Conservation (phyloP, 179 eudicot genomes). For the Spergularia azorica region DNA sequence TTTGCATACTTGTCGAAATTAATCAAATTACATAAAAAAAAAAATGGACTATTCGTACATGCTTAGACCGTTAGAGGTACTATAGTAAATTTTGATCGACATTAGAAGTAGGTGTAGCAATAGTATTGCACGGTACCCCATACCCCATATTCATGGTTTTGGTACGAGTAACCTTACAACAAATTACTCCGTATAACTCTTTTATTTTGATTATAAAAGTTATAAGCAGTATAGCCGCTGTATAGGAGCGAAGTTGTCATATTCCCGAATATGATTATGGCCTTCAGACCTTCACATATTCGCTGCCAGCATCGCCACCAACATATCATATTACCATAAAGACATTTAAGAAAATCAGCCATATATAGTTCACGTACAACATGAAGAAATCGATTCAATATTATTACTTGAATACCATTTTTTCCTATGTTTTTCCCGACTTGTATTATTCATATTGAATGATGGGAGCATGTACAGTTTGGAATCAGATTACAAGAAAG, state of each 20-base stretch:
- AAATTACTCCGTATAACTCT: too few species aligned
- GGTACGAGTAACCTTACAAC: too few species aligned
- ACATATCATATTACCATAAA: conserved; percentile 10
- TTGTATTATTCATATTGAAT: conserved; percentile 35
- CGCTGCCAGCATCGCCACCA: conserved; percentile 32
- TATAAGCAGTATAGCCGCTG: too few species aligned
- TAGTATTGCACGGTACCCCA: too few species aligned
- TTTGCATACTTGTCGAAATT: too few species aligned
- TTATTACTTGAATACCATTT: conserved; percentile 18
- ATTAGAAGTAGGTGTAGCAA: too few species aligned
- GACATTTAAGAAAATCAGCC: conserved; percentile 19
- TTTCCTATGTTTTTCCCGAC: conserved; percentile 19
- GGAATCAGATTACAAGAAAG: conserved; percentile 16
- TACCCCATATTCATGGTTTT: too few species aligned
- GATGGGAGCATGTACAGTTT: conserved; percentile 24
- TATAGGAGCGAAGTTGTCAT: conserved; percentile 17
- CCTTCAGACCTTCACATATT: conserved; percentile 28
- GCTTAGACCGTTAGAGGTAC: too few species aligned
- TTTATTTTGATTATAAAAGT: too few species aligned
- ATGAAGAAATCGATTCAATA: conserved; percentile 32
- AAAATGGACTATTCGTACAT: too few species aligned
- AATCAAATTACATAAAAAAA: too few species aligned
- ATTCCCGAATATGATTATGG: conserved; percentile 28
- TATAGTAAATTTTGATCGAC: too few species aligned
- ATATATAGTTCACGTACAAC: conserved; percentile 7